Percentiles rank a stretch among this genome's conserved stretches.
Evolutionary conservation across 1,284 basidiomycete species (phyloP).

Genomic region (Moesziomyces parantarcticus): DNA sequence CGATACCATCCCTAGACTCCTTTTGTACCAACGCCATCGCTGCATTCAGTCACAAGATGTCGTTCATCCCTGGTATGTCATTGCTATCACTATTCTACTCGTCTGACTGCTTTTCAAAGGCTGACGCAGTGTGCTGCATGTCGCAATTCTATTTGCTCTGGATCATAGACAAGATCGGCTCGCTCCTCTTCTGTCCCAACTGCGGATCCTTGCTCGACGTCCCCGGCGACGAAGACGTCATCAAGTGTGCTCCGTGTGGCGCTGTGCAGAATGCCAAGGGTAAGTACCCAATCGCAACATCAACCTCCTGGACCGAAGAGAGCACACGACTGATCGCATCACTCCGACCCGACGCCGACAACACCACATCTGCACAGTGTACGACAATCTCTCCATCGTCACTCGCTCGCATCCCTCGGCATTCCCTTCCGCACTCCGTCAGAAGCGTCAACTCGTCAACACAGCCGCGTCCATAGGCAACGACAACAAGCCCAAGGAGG

Average conservation of each 20-base stretch:
- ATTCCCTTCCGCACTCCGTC: constrained; percentile 87
- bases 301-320: background rate
- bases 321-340: background rate
- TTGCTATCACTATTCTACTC: too few species aligned
- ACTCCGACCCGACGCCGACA: background rate
- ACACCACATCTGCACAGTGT: constrained; percentile 73
- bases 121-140: background rate
- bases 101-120: background rate
- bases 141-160: background rate
- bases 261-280: constrained; percentile 77
- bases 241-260: constrained; percentile 88
- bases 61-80: constrained; percentile 30
- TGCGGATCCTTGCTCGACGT: constrained; percentile 90
- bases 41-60: constrained; percentile 7
- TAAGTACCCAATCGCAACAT: constrained; percentile 21
- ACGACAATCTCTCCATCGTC: constrained; percentile 89
- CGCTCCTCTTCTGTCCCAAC: constrained; percentile 89
- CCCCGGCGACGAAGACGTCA: constrained; percentile 80
- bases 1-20: background rate
- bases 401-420: constrained; percentile 92
- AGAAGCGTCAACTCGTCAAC: constrained; percentile 87
- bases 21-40: background rate
- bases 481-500: constrained; percentile 46
- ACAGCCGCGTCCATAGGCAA: constrained; percentile 38
- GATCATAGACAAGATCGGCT: constrained; percentile 73